Base-by-base conservation (phyloP, 2,329 filamentous ascomycete species). In the Penicillium sp. region DNA sequence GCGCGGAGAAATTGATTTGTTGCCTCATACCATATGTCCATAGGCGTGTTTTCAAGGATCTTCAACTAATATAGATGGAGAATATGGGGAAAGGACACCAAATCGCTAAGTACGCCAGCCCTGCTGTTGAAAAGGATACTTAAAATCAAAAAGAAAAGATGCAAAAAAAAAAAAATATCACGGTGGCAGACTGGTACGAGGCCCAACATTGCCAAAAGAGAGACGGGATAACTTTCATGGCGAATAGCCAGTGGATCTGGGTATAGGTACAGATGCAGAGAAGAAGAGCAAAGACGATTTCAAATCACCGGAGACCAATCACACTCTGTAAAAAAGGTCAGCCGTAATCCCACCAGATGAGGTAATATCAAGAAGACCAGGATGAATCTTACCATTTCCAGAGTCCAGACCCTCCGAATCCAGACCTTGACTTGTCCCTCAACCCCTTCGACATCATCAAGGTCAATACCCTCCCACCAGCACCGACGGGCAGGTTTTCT, bases 401-500 rank as follows among this genome's bases (percentile, higher is more conserved):
- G 81, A 53, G 94, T 99, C 94, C 94, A 99, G 53, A 99, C 94
- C 65, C 94, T 84, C 68, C 94, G 83, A 70, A 99, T 97, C 94
- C 94, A 99, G 52, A 99, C 91, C 76, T 99, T 99, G 62, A 99
- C 81, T 70, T 87, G 90, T 46, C 92, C 93, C 45, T 96, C 85
- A 7, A 97, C 88, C 12, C 94, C 94, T 44, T 95, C 91, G 10
- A 99, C 89, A 59, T 90, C 82, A 15, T 94, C 85, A 37, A 99
- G 80, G 71, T 97, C 92, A 30, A 99, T 89, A 20, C 94, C 94
- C 72, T 99, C 94, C 94, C 94, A 99, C 94, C 94, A 99, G 79
- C 94, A 99, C 71, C 94, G 84, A 55, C 94, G 81, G 12, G 94
- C 94, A 13, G 94, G 94, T 75, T 99, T 99, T 60, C 94, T 85